Percentiles rank a stretch among this genome's conserved stretches.
phyloP scores from a whole-genome alignment of 345 rosid genomes.

The Salix caprea region DNA sequence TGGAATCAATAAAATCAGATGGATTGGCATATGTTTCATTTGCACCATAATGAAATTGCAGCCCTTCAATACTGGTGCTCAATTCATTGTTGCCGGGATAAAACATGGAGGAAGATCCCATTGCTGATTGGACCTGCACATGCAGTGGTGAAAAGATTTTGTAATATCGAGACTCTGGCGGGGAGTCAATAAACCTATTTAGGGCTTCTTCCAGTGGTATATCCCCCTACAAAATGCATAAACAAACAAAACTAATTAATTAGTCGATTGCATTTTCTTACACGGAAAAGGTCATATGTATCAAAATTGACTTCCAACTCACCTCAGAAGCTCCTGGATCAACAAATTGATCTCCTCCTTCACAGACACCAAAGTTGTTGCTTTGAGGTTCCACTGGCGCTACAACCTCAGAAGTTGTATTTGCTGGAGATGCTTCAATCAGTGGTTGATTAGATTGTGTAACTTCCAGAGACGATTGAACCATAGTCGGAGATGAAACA shows the following conservation, averaged over 20 bases:
- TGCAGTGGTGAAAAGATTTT: conserved; percentile 43
- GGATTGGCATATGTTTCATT: conserved; percentile 35
- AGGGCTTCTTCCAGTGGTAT: conserved; percentile 28
- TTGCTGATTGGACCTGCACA: conserved; percentile 34
- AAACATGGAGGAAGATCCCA: conserved; percentile 29
- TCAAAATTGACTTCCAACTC: conserved; percentile 6
- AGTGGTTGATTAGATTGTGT: conserved; percentile 19
- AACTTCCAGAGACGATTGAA: conserved; percentile 25
- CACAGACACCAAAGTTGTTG: conserved; percentile 9
- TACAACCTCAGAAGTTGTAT: not conserved
- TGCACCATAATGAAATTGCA: conserved; percentile 20
- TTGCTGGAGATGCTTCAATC: conserved; percentile 23
- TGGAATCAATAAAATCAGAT: conserved; percentile 40
- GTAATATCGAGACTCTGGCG: conserved; percentile 30
- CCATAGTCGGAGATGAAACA: conserved; percentile 31
- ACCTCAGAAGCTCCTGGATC: conserved; percentile 32
- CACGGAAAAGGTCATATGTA: not conserved
- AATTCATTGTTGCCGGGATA: conserved; percentile 17
- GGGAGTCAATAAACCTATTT: conserved; percentile 17
- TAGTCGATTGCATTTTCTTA: not conserved
- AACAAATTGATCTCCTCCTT: conserved; percentile 8
- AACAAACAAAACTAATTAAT: not conserved
- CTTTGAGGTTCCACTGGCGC: conserved; percentile 13
- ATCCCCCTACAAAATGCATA: conserved; percentile 17
- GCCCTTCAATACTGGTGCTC: conserved; percentile 6